phyloP scores from a whole-genome alignment of 495 filamentous ascomycete species.

The Hypoxylon fuscum region DNA sequence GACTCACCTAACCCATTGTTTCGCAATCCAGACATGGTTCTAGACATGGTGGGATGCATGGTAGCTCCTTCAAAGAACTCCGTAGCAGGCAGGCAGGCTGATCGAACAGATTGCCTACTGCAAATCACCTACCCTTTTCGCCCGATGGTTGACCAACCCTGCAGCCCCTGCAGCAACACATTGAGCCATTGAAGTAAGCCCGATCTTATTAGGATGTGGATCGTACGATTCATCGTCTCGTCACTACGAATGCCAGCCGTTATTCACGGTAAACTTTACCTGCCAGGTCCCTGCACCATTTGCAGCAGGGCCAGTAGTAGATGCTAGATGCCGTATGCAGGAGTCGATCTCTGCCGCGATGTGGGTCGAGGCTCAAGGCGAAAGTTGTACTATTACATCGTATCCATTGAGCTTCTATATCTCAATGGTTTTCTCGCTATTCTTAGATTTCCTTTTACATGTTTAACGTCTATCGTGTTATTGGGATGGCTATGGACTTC shows the following conservation, averaged over 20 bases:
- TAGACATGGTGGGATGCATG: too few relatives aligned
- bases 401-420: not conserved
- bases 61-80: not conserved
- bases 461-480: not conserved
- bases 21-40: not conserved
- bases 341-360: not conserved
- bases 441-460: not conserved
- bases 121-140: not conserved
- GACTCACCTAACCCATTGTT: constrained; percentile 2
- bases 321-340: not conserved
- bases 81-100: not conserved
- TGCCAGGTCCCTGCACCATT: not conserved
- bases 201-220: not conserved
- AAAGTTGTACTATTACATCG: not conserved
- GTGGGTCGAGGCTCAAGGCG: not conserved
- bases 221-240: not conserved
- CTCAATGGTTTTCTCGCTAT: not conserved
- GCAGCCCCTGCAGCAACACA: not conserved
- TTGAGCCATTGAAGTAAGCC: not conserved
- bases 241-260: not conserved
- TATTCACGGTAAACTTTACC: not conserved
- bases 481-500: not conserved
- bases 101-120: not conserved
- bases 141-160: not conserved
- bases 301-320: not conserved